Evolutionary conservation across 768 basidiomycete species (phyloP).

Genomic region (Amylocystis lapponica): DNA sequence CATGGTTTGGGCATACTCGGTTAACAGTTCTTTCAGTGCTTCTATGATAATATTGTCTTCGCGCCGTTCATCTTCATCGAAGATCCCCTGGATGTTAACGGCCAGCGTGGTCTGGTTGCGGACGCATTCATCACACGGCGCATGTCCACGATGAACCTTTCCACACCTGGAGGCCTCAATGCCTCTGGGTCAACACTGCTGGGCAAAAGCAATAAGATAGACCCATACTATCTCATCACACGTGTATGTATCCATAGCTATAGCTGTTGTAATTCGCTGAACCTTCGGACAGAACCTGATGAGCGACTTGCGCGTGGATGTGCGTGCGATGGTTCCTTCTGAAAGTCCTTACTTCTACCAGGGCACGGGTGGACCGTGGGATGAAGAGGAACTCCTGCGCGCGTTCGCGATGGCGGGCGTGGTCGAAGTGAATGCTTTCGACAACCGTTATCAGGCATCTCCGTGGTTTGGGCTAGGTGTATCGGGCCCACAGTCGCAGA

Average conservation of each 20-base stretch:
- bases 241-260: slow-evolving; percentile 43
- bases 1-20: not conserved
- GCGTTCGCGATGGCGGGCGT: slow-evolving; percentile 57
- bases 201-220: slow-evolving; percentile 65
- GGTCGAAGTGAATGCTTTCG: slow-evolving; percentile 48
- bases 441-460: slow-evolving; percentile 31
- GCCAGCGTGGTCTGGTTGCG: slow-evolving; percentile 40
- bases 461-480: slow-evolving; percentile 38
- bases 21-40: slow-evolving; percentile 51
- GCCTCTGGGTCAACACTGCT: slow-evolving; percentile 34
- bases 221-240: slow-evolving; percentile 88
- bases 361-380: slow-evolving; percentile 61
- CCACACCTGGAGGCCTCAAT: slow-evolving; percentile 21
- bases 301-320: slow-evolving; percentile 61
- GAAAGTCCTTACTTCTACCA: slow-evolving; percentile 64
- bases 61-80: slow-evolving; percentile 97
- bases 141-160: slow-evolving; percentile 32
- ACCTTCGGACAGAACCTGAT: slow-evolving; percentile 49
- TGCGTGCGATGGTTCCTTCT: slow-evolving; percentile 50
- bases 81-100: slow-evolving; percentile 71
- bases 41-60: slow-evolving; percentile 95
- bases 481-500: slow-evolving; percentile 27
- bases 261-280: slow-evolving; percentile 1
- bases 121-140: slow-evolving; percentile 36
- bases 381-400: slow-evolving; percentile 57